Evolutionary conservation across 345 rosid species (phyloP).

Genomic region (Clausena lansium): DNA sequence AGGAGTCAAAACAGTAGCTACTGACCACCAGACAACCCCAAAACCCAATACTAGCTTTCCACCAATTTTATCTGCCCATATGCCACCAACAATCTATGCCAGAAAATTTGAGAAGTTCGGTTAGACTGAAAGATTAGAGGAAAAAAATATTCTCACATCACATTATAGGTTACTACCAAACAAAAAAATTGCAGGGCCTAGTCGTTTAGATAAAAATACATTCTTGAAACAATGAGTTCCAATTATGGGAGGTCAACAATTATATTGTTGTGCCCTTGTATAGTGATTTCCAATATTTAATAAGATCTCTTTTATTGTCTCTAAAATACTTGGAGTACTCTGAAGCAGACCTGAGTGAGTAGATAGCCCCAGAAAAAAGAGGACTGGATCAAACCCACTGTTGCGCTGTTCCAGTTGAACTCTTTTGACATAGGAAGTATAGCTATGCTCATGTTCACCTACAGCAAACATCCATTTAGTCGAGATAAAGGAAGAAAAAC

Average conservation of each 20-base stretch:
- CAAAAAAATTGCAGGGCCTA: neutral
- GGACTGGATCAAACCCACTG: slow-evolving; percentile 95
- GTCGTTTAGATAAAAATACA: neutral
- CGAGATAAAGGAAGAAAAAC: slow-evolving; percentile 1
- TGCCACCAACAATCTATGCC: slow-evolving; percentile 85
- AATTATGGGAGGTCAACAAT: neutral
- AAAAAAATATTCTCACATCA: neutral
- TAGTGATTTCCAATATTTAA: neutral
- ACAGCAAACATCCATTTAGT: slow-evolving; percentile 23
- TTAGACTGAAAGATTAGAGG: slow-evolving; percentile 8
- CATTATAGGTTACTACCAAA: neutral
- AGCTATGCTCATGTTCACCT: slow-evolving; percentile 99
- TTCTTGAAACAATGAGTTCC: neutral
- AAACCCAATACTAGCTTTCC: slow-evolving; percentile 89
- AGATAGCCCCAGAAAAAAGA: slow-evolving; percentile 99
- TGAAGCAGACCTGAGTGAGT: slow-evolving; percentile 77
- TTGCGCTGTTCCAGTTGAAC: slow-evolving; percentile 92
- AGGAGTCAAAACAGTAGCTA: slow-evolving; percentile 93
- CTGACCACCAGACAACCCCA: slow-evolving; percentile 98
- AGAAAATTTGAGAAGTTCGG: slow-evolving; percentile 25
- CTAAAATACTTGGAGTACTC: neutral
- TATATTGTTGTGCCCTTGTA: slow-evolving; percentile 2
- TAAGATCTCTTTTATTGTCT: slow-evolving; percentile 1
- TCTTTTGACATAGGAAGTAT: slow-evolving; percentile 96
- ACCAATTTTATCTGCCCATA: slow-evolving; percentile 96